These are phyloP conservation scores for Geotrichum candidum DNA, from an alignment of 1,139 yeast species.

Conservation along the genomic window DNA sequence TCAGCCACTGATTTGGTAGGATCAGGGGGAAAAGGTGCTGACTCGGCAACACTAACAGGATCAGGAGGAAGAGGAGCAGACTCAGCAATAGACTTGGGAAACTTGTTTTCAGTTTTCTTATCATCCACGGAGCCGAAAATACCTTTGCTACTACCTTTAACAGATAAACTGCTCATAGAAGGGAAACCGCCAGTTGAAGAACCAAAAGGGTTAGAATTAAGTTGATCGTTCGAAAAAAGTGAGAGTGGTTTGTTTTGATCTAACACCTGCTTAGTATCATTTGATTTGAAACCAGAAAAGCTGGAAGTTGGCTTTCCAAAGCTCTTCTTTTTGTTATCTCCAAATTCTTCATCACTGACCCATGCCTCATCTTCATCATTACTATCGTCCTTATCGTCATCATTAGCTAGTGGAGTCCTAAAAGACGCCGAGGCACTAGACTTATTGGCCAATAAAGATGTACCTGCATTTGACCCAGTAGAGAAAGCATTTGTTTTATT, in stretches of 20 bases:
- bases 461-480: background rate
- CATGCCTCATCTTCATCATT: background rate
- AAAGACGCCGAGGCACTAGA: background rate
- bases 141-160: background rate
- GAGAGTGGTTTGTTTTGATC: background rate
- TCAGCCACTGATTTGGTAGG: background rate
- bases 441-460: background rate
- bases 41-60: background rate
- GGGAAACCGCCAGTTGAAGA: background rate
- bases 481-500: background rate
- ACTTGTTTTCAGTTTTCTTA: background rate
- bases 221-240: background rate
- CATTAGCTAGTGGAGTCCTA: background rate
- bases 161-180: background rate
- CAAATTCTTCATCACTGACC: background rate
- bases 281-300: background rate
- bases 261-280: background rate
- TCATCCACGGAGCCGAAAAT: background rate
- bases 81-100: background rate
- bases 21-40: background rate
- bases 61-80: background rate
- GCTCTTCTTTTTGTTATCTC: background rate
- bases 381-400: background rate
- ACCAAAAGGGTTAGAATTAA: background rate
- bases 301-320: background rate